Base-by-base conservation (phyloP, 176 grass and related monocot genomes). In the Musa acuminata region DNA sequence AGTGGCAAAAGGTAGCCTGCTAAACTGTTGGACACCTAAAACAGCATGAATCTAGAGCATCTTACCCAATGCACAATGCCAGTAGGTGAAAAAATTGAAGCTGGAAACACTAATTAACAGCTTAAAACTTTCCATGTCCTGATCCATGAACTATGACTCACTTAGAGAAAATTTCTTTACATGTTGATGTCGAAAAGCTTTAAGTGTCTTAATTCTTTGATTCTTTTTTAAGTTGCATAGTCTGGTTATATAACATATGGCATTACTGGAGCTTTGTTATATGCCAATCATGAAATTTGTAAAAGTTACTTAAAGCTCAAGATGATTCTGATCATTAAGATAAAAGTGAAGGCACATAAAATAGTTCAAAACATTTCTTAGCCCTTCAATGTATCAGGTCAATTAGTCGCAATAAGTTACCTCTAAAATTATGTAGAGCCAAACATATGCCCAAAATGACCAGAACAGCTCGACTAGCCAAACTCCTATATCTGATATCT, bases 371-470 rank as follows among this genome's bases (percentile, higher is more conserved):
- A 14, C 17, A 16, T 58, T 58, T 13, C 55, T 58, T 12, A 58
- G 55, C 55, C 55, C 55, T 58, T 16, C 13, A 6, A 8, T 16
- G 55, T 58, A 58, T 58, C 55, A 58, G 13, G 17, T 58, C 13
- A 50, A 59, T 20, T 2, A 76, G 57, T 72, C 22, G 70, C 52
- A 23, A 64, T 64, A 24, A 52, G n/a, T 82, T 78, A 88, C 93
- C 87, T 93, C 87, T 84, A 97, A 83, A 58, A 97, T 97, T 55
- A 97, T 69, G 72, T 93, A 97, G 1, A 97, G 75, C 90, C 90
- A 97, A 71, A 93, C 59, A 70, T 93, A 97, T 68, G 93, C 87
- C 87, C 93, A 97, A 75, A 97, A 97, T 73, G 93, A 97, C 87
- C 93, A 93, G 23, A 85, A 62, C 23, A 97, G 72, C 77, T 90